Evolutionary conservation across 2,329 filamentous ascomycete genomes (phyloP).

Genomic region (Biscogniauxia marginata): DNA sequence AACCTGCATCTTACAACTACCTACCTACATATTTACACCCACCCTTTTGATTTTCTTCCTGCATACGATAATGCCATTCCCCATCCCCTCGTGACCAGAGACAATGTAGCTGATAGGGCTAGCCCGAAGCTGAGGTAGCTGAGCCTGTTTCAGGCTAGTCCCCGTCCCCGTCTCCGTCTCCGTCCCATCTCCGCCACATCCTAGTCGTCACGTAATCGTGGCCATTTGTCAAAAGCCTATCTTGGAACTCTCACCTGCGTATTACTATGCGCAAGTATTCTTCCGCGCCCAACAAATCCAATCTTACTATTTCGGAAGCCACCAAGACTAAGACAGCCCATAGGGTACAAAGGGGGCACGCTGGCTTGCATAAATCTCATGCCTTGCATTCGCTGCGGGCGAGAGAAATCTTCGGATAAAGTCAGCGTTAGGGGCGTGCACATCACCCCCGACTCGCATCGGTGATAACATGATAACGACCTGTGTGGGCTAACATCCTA

Average conservation of each 20-base stretch:
- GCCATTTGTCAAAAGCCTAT: neutral
- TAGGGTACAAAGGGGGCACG: neutral
- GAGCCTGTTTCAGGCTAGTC: neutral
- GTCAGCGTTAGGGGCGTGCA: neutral
- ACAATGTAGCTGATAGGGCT: neutral
- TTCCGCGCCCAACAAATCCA: too few species aligned
- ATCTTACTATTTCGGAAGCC: too few species aligned
- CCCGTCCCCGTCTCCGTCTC: neutral
- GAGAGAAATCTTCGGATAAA: neutral
- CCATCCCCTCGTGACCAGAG: neutral
- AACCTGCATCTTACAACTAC: too few species aligned
- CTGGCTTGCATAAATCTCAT: neutral
- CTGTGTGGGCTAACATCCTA: too few species aligned
- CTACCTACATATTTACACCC: too few species aligned
- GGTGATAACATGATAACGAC: neutral
- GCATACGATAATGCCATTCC: neutral
- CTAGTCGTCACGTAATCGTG: too few species aligned
- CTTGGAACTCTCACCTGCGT: neutral
- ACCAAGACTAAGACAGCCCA: neutral
- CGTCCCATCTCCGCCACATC: neutral
- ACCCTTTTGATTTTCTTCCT: neutral
- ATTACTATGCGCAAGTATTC: neutral
- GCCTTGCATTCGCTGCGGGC: neutral
- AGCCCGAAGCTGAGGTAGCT: neutral
- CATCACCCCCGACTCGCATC: neutral